A percentile compares a stretch with the other conserved stretches of the same genome.
These are phyloP conservation scores for Coprinopsis marcescibilis DNA, from an alignment of 768 basidiomycete species.

Conservation along the genomic window DNA sequence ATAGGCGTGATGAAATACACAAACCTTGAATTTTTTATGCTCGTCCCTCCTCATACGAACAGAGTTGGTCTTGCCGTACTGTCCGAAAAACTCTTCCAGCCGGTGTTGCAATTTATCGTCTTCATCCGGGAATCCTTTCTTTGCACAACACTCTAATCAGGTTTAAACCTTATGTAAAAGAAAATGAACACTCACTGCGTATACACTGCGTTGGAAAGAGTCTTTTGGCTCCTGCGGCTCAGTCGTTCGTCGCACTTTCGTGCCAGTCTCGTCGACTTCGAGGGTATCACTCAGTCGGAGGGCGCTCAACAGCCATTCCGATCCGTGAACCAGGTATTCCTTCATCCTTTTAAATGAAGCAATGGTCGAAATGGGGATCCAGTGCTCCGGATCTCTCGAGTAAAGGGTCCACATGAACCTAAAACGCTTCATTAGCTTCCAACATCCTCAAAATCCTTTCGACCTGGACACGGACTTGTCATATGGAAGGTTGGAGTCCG, in stretches of 20 bases:
- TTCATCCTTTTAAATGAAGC: conserved; percentile 95
- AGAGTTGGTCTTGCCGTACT: conserved; percentile 73
- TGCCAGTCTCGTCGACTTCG: conserved; percentile 68
- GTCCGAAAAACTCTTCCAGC: conserved; percentile 74
- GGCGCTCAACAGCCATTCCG: conserved; percentile 66
- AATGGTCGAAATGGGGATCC: conserved; percentile 84
- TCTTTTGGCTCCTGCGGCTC: conserved; percentile 73
- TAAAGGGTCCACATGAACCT: conserved; percentile 96
- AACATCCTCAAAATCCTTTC: too few species aligned
- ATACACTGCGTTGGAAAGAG: conserved; percentile 79
- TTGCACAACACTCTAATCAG: too few species aligned
- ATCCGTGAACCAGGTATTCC: conserved; percentile 54
- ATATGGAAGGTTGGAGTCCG: conserved; percentile 91
- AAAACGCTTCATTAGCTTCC: too few species aligned
- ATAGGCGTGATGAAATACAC: background rate
- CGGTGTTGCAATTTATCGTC: conserved; percentile 58
- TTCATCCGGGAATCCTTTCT: conserved; percentile 86
- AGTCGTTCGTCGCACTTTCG: conserved; percentile 69
- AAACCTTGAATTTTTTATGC: conserved; percentile 84
- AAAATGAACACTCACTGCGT: conserved; percentile 59
- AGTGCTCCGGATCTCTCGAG: conserved; percentile 75
- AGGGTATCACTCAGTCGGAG: conserved; percentile 50
- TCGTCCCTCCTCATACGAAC: conserved; percentile 87
- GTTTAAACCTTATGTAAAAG: background rate
- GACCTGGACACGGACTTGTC: conserved; percentile 58